Evolutionary conservation across 2,329 filamentous ascomycete genomes (phyloP).

Genomic region (Phialophora verrucosa): DNA sequence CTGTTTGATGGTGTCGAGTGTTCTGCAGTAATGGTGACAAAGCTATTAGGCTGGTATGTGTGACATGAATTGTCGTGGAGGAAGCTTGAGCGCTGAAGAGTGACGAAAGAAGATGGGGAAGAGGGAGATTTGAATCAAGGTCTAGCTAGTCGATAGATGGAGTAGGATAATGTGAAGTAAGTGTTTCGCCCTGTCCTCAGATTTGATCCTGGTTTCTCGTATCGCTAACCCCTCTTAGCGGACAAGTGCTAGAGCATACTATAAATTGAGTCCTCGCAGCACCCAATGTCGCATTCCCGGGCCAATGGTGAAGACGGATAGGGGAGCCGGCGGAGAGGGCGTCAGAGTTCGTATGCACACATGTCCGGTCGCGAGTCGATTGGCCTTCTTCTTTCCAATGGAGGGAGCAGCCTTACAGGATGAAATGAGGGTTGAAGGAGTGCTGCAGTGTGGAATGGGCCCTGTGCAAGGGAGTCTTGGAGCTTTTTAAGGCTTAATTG

Average conservation of each 20-base stretch:
- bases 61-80: not conserved
- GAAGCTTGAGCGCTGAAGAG: slow-evolving; percentile 3
- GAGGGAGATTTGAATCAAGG: slow-evolving; percentile 17
- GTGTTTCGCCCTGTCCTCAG: slow-evolving; percentile 14
- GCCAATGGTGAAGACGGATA: slow-evolving; percentile 14
- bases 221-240: slow-evolving; percentile 12
- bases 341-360: slow-evolving; percentile 8
- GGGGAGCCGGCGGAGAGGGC: slow-evolving; percentile 10
- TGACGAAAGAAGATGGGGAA: slow-evolving; percentile 17
- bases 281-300: slow-evolving; percentile 7
- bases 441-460: slow-evolving; percentile 2
- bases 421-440: not conserved
- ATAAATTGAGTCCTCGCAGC: slow-evolving; percentile 19
- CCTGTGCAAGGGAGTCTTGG: not conserved
- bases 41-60: not conserved
- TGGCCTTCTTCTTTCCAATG: not conserved
- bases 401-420: slow-evolving; percentile 21
- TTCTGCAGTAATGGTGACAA: not conserved
- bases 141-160: slow-evolving; percentile 14
- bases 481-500: not conserved
- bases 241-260: slow-evolving; percentile 18
- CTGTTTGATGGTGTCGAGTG: not conserved
- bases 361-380: slow-evolving; percentile 19
- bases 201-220: slow-evolving; percentile 14
- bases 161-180: not conserved